Conservation (phyloP, 352 stramenopile genomes). For the Globisporangium carolinianum region DNA sequence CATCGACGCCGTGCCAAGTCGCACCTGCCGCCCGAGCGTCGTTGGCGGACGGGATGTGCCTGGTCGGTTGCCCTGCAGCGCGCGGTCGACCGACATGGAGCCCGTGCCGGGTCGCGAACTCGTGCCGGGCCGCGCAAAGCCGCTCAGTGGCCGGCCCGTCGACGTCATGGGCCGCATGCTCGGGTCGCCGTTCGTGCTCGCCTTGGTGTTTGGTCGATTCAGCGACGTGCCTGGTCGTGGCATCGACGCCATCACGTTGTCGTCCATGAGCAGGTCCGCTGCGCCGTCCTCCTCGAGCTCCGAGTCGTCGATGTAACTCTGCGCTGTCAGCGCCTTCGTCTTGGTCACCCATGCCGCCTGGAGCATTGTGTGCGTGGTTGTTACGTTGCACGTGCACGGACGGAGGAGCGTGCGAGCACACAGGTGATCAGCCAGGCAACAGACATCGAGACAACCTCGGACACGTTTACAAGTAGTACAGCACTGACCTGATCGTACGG, state of each 20-base stretch:
- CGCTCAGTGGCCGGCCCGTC: conserved; percentile 75
- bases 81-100: conserved; percentile 72
- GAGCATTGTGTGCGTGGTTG: neutral
- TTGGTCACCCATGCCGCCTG: conserved; percentile 89
- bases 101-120: conserved; percentile 56
- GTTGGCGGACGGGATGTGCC: conserved; percentile 85
- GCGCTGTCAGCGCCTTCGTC: conserved; percentile 79
- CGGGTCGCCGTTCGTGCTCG: conserved; percentile 36
- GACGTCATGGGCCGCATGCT: conserved; percentile 84
- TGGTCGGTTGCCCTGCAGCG: conserved; percentile 62
- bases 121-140: conserved; percentile 82
- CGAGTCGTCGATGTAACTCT: conserved; percentile 91
- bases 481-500: conserved; percentile 68
- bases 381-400: too few relatives aligned
- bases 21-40: conserved; percentile 84
- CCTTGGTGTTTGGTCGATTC: conserved; percentile 68
- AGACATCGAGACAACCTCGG: too few relatives aligned
- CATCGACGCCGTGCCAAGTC: conserved; percentile 90
- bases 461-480: too few relatives aligned
- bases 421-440: neutral
- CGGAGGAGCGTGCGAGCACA: neutral
- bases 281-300: conserved; percentile 89
- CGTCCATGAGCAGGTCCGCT: conserved; percentile 89
- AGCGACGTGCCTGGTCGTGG: conserved; percentile 86
- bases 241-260: conserved; percentile 88